phyloP scores from a whole-genome alignment of 2,329 filamentous ascomycete genomes.

The Aspergillus thermomutatus region DNA sequence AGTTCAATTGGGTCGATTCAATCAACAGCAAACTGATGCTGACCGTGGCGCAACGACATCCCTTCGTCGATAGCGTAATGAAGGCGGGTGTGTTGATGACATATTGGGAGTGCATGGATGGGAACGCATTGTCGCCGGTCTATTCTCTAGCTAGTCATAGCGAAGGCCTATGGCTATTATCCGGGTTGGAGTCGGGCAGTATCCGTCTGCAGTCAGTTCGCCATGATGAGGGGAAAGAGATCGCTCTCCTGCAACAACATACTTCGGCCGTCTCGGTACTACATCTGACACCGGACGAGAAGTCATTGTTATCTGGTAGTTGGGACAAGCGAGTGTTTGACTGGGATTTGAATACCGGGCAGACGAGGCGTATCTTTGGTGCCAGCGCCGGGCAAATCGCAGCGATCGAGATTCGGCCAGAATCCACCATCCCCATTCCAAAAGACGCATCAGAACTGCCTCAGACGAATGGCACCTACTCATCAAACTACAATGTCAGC shows the following conservation, averaged over 20 bases:
- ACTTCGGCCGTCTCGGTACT: conserved; percentile 89
- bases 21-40: conserved; percentile 91
- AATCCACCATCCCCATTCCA: conserved; percentile 71
- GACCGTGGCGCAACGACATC: conserved; percentile 92
- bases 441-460: conserved; percentile 59
- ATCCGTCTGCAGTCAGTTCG: conserved; percentile 93
- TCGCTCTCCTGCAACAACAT: conserved; percentile 76
- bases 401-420: conserved; percentile 78
- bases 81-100: conserved; percentile 93
- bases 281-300: conserved; percentile 77
- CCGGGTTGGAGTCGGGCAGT: conserved; percentile 81
- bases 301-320: conserved; percentile 81
- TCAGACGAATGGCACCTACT: conserved; percentile 63
- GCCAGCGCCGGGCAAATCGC: conserved; percentile 81
- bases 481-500: conserved; percentile 68
- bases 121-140: conserved; percentile 71
- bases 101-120: conserved; percentile 98
- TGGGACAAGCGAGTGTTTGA: conserved; percentile 95
- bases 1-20: conserved; percentile 92
- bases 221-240: conserved; percentile 90
- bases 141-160: conserved; percentile 92
- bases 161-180: conserved; percentile 85
- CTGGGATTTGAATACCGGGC: conserved; percentile 90
- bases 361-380: conserved; percentile 70
- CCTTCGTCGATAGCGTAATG: conserved; percentile 94